phyloP scores from a whole-genome alignment of 371 early-diverging fungal genomes.

The Saksenaea oblongispora region DNA sequence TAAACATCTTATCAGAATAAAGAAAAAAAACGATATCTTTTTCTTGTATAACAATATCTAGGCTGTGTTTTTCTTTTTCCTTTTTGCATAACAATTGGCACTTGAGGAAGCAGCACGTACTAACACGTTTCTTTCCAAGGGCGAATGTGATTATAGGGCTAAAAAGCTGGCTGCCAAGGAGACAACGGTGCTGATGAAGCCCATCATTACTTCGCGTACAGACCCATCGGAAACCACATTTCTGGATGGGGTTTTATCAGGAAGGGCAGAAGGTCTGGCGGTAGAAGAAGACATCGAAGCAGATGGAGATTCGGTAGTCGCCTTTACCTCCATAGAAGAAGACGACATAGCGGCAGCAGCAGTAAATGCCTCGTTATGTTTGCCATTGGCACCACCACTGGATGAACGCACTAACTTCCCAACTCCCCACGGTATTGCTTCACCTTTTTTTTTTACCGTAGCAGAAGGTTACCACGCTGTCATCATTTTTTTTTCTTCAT shows the following conservation, averaged over 20 bases:
- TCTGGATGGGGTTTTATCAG: background rate
- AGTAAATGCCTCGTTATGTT: constrained; percentile 16
- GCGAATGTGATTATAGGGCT: background rate
- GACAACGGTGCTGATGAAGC: background rate
- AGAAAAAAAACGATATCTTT: too few species aligned
- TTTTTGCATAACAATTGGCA: too few species aligned
- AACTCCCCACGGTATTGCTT: constrained; percentile 48
- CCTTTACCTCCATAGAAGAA: constrained; percentile 3
- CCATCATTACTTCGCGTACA: background rate
- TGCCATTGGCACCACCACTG: background rate
- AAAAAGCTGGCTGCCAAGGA: background rate
- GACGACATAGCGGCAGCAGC: constrained; percentile 17
- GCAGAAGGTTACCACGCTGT: background rate
- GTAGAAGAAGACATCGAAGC: constrained; percentile 11
- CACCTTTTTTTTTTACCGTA: constrained; percentile 22
- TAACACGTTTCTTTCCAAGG: too few species aligned
- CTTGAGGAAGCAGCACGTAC: too few species aligned
- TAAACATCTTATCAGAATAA: too few species aligned
- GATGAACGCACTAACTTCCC: constrained; percentile 23
- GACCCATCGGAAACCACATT: background rate
- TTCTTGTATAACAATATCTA: too few species aligned
- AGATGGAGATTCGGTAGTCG: constrained; percentile 5
- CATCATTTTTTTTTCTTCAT: background rate
- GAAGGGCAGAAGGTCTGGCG: background rate
- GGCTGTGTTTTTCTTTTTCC: too few species aligned